phyloP scores from a whole-genome alignment of 768 basidiomycete genomes.

The Cystofilobasidium capitatum region DNA sequence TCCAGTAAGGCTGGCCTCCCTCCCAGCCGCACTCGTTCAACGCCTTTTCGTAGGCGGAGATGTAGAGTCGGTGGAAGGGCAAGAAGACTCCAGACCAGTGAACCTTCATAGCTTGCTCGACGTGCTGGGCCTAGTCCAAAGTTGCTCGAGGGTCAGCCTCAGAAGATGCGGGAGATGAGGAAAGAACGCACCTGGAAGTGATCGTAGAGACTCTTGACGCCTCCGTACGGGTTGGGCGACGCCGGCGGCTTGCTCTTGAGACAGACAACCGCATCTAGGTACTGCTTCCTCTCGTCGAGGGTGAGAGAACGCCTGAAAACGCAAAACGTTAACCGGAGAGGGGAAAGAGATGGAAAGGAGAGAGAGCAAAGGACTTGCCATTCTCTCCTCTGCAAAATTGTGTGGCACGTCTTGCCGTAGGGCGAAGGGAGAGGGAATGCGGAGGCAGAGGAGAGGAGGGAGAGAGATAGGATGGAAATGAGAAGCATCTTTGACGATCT shows the following conservation, averaged over 20 bases:
- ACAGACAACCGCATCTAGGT: constrained; percentile 2
- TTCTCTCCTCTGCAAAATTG: neutral
- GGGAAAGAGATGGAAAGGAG: neutral
- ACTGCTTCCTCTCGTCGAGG: neutral
- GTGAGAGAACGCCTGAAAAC: neutral
- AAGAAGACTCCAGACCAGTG: neutral
- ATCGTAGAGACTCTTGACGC: neutral
- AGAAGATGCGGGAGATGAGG: neutral
- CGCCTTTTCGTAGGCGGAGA: neutral
- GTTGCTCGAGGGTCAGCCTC: neutral
- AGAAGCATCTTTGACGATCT: too few species aligned
- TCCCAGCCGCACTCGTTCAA: neutral
- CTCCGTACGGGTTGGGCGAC: neutral
- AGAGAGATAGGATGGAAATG: too few species aligned
- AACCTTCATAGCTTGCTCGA: neutral
- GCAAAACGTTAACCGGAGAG: neutral
- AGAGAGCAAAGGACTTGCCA: neutral
- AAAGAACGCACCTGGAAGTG: neutral
- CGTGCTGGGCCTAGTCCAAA: neutral
- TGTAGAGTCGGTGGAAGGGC: neutral
- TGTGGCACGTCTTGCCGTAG: neutral
- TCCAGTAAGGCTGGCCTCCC: neutral
- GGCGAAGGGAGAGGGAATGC: too few species aligned
- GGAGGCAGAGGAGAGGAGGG: too few species aligned
- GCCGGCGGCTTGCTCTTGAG: neutral